Base-by-base conservation (phyloP, 2,329 filamentous ascomycete species). In the Keithomyces neogunnii region DNA sequence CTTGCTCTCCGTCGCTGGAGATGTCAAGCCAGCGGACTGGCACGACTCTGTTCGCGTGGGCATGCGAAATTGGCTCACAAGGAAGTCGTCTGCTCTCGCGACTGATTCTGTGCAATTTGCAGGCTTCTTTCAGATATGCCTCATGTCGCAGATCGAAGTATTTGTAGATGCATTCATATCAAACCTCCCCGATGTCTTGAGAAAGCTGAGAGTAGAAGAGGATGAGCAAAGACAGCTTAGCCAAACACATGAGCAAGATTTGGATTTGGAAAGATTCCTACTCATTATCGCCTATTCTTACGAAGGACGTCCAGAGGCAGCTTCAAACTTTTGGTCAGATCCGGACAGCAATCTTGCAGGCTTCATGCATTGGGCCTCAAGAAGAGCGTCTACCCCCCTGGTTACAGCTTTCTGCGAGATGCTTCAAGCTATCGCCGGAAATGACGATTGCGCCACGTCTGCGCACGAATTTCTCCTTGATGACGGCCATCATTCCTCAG, bases 401-500 rank as follows among this genome's bases (percentile, higher is more conserved):
- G 91, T 95, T 53, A 93, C 89, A 55, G 91, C 92, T 10, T 99
- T 97, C 60, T 99, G 93, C 67, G 92, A 97, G 64, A 92, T 99
- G 84, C 75, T 99, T 13, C 88, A 90, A 62, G 86, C 91, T 1
- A 85, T 99, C 46, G 89, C 93, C 0, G 84, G 85, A 48, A 89
- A 89, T 49, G 82, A 89, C 50, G 81, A 88, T 49, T 93, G 89
- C 60, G 92, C 93, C 31, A 85, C 86, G 50, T 80, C 87, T 13
- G 89, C 92, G 0, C 92, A 99, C 65, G 83, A 84, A 47, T 99
- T 99, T 63, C 74, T 99, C 13, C 77, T 93, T 2, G 92, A 96
- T 59, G 93, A 99, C 63, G 83, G 86, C 3, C 78, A 82, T 53
- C 81, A 85, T 47, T 77, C 84, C 5, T 82, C 85, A 3, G 84